These are phyloP conservation scores for Russula earlei DNA, from an alignment of 768 basidiomycete species.

Conservation along the genomic window DNA sequence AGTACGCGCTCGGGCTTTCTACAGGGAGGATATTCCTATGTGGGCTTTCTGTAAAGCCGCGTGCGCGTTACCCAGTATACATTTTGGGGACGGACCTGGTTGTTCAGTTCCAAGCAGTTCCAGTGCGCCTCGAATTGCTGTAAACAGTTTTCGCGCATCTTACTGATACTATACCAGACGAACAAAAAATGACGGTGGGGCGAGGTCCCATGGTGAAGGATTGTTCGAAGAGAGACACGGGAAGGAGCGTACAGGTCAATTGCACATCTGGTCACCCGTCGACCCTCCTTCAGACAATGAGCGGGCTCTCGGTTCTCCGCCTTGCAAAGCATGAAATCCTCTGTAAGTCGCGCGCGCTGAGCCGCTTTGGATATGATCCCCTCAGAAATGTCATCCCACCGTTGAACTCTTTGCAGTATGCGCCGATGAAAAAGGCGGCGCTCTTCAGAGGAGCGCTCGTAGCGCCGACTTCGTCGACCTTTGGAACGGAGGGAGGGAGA, in stretches of 20 bases:
- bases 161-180: constrained; percentile 59
- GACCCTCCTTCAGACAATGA: constrained; percentile 91
- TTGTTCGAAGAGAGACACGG: not conserved
- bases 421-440: constrained; percentile 94
- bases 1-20: constrained; percentile 80
- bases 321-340: constrained; percentile 98
- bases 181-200: no score
- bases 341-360: constrained; percentile 29
- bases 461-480: constrained; percentile 78
- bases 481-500: constrained; percentile 56
- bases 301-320: constrained; percentile 80
- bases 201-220: not conserved
- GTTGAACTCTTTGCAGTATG: constrained; percentile 92
- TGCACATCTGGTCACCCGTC: constrained; percentile 92
- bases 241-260: constrained; percentile 71
- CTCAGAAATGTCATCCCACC: constrained; percentile 43
- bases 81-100: constrained; percentile 63
- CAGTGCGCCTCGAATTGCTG: constrained; percentile 86
- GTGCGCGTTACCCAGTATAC: not conserved
- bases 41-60: not conserved
- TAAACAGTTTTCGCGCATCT: constrained; percentile 88
- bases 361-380: not conserved
- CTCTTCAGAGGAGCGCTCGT: constrained; percentile 93
- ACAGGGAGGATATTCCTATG: constrained; percentile 80
- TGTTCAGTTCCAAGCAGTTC: constrained; percentile 88